Conservation (phyloP, 441 rosid genomes). For the Erodium texanum region DNA sequence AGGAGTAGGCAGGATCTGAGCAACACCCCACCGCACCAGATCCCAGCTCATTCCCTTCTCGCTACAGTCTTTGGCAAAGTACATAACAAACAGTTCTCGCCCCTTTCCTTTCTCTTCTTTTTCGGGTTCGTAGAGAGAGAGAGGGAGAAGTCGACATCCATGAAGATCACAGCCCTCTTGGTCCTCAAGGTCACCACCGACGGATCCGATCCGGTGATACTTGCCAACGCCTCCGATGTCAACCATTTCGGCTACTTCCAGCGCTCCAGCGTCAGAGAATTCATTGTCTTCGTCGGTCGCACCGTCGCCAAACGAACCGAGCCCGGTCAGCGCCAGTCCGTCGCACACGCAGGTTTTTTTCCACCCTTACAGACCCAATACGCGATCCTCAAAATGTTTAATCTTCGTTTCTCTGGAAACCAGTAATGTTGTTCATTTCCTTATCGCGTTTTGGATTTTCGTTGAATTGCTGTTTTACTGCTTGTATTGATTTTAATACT, state of each 20-base stretch:
- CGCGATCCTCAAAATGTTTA: neutral
- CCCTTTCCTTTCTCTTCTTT: too few relatives aligned
- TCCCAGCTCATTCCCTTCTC: too few relatives aligned
- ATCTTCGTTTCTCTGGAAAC: neutral
- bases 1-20: neutral
- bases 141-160: neutral
- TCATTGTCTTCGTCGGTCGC: slow-evolving; percentile 24
- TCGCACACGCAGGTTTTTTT: slow-evolving; percentile 17
- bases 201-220: slow-evolving; percentile 17
- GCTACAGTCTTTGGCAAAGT: too few relatives aligned
- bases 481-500: neutral
- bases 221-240: slow-evolving; percentile 22
- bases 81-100: too few relatives aligned
- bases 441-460: neutral
- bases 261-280: slow-evolving; percentile 24
- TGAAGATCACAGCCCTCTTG: neutral
- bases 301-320: slow-evolving; percentile 19
- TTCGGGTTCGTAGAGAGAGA: neutral
- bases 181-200: neutral
- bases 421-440: neutral
- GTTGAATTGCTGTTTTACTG: neutral
- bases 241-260: slow-evolving; percentile 25
- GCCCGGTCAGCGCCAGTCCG: slow-evolving; percentile 24
- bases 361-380: neutral
- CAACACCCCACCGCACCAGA: neutral